phyloP scores from a whole-genome alignment of 1,284 basidiomycete species.

The Lignosus rhinocerotis region DNA sequence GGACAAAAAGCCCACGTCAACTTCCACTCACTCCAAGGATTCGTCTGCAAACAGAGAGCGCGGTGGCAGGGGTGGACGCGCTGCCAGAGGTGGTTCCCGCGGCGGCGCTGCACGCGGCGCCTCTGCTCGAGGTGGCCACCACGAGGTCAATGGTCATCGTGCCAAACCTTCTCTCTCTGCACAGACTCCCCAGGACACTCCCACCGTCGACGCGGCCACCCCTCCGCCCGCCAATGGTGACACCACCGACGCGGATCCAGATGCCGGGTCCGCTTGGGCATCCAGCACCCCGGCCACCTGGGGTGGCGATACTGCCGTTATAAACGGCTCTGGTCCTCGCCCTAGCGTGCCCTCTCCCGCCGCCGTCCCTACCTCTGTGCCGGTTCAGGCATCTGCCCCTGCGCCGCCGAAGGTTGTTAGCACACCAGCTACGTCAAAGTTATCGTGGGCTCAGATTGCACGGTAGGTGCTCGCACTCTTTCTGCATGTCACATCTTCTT shows the following conservation, averaged over 20 bases:
- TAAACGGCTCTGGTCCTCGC: constrained; percentile 36
- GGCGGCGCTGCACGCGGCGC: constrained; percentile 55
- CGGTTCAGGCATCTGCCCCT: constrained; percentile 3
- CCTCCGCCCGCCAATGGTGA: constrained; percentile 20
- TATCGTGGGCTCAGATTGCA: constrained; percentile 82
- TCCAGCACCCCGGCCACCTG: constrained; percentile 39
- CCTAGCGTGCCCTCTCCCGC: constrained; percentile 27
- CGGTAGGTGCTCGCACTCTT: constrained; percentile 43
- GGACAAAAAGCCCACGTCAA: constrained; percentile 62
- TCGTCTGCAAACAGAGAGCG: constrained; percentile 44
- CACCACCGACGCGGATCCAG: constrained; percentile 15
- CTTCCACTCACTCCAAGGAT: constrained; percentile 46
- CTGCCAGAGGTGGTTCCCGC: constrained; percentile 62
- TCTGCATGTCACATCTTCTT: not conserved
- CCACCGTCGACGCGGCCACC: constrained; percentile 21
- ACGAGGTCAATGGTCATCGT: constrained; percentile 52
- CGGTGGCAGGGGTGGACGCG: constrained; percentile 62
- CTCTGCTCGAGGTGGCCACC: constrained; percentile 55
- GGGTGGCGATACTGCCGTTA: constrained; percentile 38
- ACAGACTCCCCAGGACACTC: constrained; percentile 24
- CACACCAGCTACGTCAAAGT: constrained; percentile 66
- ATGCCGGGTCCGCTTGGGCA: constrained; percentile 26
- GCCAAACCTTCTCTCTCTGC: constrained; percentile 27
- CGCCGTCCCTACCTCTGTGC: constrained; percentile 22
- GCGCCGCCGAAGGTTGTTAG: constrained; percentile 41